Conservation (phyloP, 1,284 basidiomycete species). For the Heterobasidion parviporum region DNA sequence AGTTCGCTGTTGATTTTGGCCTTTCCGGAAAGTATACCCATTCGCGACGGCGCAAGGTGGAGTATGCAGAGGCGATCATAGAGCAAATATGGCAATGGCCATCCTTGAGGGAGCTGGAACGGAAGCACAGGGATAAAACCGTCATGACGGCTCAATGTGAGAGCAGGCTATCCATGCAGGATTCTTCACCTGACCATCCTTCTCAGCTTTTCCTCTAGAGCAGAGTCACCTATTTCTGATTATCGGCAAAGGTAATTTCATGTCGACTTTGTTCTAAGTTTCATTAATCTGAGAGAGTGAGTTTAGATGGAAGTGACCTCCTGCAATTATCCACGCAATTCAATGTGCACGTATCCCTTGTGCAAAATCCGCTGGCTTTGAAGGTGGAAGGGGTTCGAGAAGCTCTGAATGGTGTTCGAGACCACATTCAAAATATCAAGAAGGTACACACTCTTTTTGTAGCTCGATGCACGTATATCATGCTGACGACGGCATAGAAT, state of each 20-base stretch:
- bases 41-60: slow-evolving; percentile 30
- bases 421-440: slow-evolving; percentile 12
- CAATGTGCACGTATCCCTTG: slow-evolving; percentile 53
- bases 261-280: background rate
- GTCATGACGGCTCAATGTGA: slow-evolving; percentile 42
- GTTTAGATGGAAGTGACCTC: slow-evolving; percentile 55
- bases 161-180: slow-evolving; percentile 15
- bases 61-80: slow-evolving; percentile 50
- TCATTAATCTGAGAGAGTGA: background rate
- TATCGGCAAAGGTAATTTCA: slow-evolving; percentile 56
- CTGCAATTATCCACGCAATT: slow-evolving; percentile 48
- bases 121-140: slow-evolving; percentile 40
- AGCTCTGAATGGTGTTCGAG: slow-evolving; percentile 2
- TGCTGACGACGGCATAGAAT: slow-evolving; percentile 24
- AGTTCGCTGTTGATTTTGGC: slow-evolving; percentile 40
- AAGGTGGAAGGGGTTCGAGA: slow-evolving; percentile 49
- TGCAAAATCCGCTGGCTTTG: slow-evolving; percentile 45
- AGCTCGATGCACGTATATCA: slow-evolving; percentile 1
- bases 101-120: slow-evolving; percentile 43
- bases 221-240: slow-evolving; percentile 60
- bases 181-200: background rate
- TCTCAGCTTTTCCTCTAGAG: slow-evolving; percentile 46
- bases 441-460: slow-evolving; percentile 24
- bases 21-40: slow-evolving; percentile 25
- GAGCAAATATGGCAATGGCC: slow-evolving; percentile 64